phyloP scores from a whole-genome alignment of 2,329 filamentous ascomycete species.

The Elsinoe fawcettii region DNA sequence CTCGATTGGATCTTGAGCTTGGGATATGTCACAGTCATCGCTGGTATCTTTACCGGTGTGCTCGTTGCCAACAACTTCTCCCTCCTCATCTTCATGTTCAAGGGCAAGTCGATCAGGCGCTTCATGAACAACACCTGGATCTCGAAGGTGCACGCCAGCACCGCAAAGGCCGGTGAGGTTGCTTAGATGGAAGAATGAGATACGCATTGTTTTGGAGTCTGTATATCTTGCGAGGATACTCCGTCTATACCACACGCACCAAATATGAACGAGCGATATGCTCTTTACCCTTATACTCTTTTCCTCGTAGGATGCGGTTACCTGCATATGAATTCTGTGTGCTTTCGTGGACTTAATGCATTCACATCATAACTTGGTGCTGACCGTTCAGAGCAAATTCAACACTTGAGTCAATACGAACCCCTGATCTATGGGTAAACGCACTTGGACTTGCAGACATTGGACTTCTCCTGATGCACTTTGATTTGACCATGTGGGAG shows the following conservation, averaged over 20 bases:
- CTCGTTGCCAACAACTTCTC: constrained; percentile 30
- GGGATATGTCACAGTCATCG: constrained; percentile 31
- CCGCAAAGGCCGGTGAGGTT: constrained; percentile 23
- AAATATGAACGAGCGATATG: background rate
- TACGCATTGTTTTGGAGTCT: background rate
- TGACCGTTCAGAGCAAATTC: too few species aligned
- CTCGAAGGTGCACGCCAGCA: constrained; percentile 27
- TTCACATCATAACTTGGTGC: too few species aligned
- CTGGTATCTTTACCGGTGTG: constrained; percentile 30
- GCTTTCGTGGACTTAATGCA: too few species aligned
- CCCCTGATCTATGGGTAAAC: background rate
- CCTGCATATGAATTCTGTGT: too few species aligned
- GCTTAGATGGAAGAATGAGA: constrained; percentile 17
- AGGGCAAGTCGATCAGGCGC: constrained; percentile 29
- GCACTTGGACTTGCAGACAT: background rate
- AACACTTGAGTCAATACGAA: background rate
- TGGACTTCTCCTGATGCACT: background rate
- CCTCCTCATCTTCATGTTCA: constrained; percentile 30
- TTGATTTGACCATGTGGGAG: background rate
- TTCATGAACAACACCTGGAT: constrained; percentile 28
- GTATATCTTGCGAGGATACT: background rate
- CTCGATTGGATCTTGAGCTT: constrained; percentile 30
- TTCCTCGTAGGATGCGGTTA: too few species aligned
- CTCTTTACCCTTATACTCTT: background rate
- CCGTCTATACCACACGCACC: background rate